Evolutionary conservation across 2,329 filamentous ascomycete genomes (phyloP).

Genomic region (Penicillium sp.): DNA sequence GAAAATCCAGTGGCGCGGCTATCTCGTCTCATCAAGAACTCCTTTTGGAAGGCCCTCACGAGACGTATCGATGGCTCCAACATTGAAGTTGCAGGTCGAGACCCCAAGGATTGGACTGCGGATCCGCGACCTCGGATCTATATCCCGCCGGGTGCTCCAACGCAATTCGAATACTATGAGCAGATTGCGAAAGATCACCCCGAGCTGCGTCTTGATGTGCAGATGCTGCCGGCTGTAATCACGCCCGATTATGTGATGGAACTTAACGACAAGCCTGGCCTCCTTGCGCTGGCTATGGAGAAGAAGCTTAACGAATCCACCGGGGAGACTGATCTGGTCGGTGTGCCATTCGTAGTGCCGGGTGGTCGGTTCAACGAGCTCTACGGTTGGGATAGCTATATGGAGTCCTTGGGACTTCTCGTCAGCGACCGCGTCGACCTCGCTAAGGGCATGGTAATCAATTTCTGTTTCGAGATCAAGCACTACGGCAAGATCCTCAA

Average conservation of each 20-base stretch:
- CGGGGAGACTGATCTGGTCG: slow-evolving; percentile 68
- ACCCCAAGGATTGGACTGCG: slow-evolving; percentile 93
- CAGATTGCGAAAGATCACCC: slow-evolving; percentile 74
- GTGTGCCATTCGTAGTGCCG: slow-evolving; percentile 93
- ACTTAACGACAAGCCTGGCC: slow-evolving; percentile 81
- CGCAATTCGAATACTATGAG: slow-evolving; percentile 86
- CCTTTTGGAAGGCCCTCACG: slow-evolving; percentile 91
- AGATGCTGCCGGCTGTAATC: slow-evolving; percentile 67
- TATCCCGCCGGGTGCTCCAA: slow-evolving; percentile 76
- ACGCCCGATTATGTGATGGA: slow-evolving; percentile 78
- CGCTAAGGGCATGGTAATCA: slow-evolving; percentile 89
- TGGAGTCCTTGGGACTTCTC: slow-evolving; percentile 88
- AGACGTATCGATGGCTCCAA: slow-evolving; percentile 80
- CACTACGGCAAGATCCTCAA: slow-evolving; percentile 99
- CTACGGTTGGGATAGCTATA: slow-evolving; percentile 99
- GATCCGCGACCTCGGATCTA: slow-evolving; percentile 91
- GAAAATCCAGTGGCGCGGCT: slow-evolving; percentile 93
- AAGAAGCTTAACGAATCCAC: slow-evolving; percentile 65
- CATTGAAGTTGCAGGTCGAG: slow-evolving; percentile 77
- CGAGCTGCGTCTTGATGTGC: slow-evolving; percentile 83
- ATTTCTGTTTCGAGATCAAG: slow-evolving; percentile 97
- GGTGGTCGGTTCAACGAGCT: slow-evolving; percentile 97
- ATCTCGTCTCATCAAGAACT: slow-evolving; percentile 78
- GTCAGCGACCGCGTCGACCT: slow-evolving; percentile 81
- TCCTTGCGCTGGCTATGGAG: slow-evolving; percentile 87